Conservation (phyloP, 1,284 basidiomycete genomes). For the Vanrija sp. region DNA sequence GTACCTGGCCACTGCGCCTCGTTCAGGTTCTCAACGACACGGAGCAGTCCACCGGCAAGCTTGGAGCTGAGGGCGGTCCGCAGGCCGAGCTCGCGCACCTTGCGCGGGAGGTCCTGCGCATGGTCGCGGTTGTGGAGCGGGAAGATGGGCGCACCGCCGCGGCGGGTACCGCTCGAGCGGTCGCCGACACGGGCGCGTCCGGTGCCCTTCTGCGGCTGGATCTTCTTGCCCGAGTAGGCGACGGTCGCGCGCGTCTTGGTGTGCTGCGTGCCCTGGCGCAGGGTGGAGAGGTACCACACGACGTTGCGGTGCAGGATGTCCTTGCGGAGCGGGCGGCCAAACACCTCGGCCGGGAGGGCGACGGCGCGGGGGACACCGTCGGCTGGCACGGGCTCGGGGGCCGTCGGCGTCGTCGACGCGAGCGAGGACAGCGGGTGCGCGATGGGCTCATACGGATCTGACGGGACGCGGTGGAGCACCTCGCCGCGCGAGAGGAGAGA, state of each 20-base stretch:
- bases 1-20: conserved; percentile 48
- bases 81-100: conserved; percentile 90
- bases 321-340: conserved; percentile 76
- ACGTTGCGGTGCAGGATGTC: conserved; percentile 93
- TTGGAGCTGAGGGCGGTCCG: conserved; percentile 79
- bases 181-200: conserved; percentile 88
- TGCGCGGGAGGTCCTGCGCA: conserved; percentile 80
- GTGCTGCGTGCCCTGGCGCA: conserved; percentile 60
- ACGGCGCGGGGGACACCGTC: conserved; percentile 21
- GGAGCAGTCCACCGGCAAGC: conserved; percentile 67
- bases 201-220: conserved; percentile 86
- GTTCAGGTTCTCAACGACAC: conserved; percentile 71
- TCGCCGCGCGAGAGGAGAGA: conserved; percentile 9
- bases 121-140: conserved; percentile 88
- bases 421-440: conserved; percentile 43
- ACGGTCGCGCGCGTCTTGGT: conserved; percentile 92
- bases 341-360: conserved; percentile 55
- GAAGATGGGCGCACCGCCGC: conserved; percentile 87
- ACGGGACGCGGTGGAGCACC: conserved; percentile 8
- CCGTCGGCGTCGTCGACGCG: conserved; percentile 32
- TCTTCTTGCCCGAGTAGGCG: conserved; percentile 78
- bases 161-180: conserved; percentile 78
- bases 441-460: conserved; percentile 23
- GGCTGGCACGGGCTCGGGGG: background rate
- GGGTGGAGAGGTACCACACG: conserved; percentile 79